Evolutionary conservation across 1,284 basidiomycete genomes (phyloP), one percentile per base, ranked within the genome.

Genomic region (Meira miltonrushii): DNA sequence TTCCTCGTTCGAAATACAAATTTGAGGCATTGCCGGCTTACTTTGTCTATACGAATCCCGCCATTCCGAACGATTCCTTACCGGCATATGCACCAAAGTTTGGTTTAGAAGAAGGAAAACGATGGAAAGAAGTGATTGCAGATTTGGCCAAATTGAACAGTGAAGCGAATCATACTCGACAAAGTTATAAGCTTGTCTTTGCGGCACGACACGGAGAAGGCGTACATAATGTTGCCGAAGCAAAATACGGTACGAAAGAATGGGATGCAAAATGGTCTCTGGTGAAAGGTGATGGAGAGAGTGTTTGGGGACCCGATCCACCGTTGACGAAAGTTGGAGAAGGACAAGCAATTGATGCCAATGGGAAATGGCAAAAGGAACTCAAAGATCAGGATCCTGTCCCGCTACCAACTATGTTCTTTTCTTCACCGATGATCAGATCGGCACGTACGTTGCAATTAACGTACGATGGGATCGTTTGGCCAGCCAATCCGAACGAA

Each of bases 221-320:
- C 19, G 38, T 38, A 21, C 58, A 60, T 43, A 60, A 60, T 23
- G 58, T 60, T 19, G 58, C 58, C 12, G 58, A 60, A 44, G 40
- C 39, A 38, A 60, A 60, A 51, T 59, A 55, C 23, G 59, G 58
- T 25, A 59, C 56, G 15, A 19, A 48, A 47, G 55, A n/a, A 23
- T 58, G 58, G 58, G 58, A 60, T 41, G 58, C 17, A 9, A 41
- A 60, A 15, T 60, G 58, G 58, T 60, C 58, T 10, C 37, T 60
- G 10, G 39, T 60, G 6, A 60, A 21, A 17, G 58, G 58, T 7
- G 58, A 60, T 23, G 58, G 58, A 23, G 33, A 58, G n/a, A 12
- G 48, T 21, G 39, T 54, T 15, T 60, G 58, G 58, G 58, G 58
- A 23, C 56, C 56, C 15, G 56, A 58, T 44, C 56, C 56, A 17